A percentile compares a stretch with the other conserved stretches of the same genome.
Conservation (phyloP, 192 early-diverging fungal species). For the Gonapodya prolifera region DNA sequence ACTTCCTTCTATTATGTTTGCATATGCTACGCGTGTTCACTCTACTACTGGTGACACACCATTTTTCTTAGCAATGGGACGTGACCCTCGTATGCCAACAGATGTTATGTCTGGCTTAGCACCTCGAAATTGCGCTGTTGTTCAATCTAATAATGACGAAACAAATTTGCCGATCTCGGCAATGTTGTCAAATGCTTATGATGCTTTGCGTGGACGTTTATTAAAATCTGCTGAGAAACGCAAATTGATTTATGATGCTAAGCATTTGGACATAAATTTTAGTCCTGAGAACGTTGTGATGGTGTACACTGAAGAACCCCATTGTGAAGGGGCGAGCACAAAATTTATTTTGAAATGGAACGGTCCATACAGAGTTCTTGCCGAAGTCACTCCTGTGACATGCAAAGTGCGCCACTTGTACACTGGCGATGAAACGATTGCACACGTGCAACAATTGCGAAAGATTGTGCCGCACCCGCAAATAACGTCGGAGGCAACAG, state of each 20-base stretch:
- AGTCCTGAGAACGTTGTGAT: background rate
- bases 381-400: background rate
- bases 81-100: background rate
- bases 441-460: background rate
- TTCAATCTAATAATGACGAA: background rate
- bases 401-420: too few relatives aligned
- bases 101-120: background rate
- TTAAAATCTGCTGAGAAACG: background rate
- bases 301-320: background rate
- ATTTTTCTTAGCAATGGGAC: background rate
- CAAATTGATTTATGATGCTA: background rate
- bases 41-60: background rate
- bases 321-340: background rate
- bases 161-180: background rate
- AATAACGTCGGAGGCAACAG: background rate
- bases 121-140: background rate
- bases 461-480: background rate
- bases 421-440: background rate
- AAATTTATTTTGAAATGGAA: background rate
- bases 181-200: background rate
- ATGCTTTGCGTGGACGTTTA: background rate
- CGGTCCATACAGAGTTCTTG: background rate
- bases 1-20: background rate
- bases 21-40: background rate
- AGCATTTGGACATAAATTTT: background rate